Percentiles rank a stretch among this genome's conserved stretches.
Evolutionary conservation across 257 asterid species (phyloP).

Genomic region (Fraxinus cuspidata): DNA sequence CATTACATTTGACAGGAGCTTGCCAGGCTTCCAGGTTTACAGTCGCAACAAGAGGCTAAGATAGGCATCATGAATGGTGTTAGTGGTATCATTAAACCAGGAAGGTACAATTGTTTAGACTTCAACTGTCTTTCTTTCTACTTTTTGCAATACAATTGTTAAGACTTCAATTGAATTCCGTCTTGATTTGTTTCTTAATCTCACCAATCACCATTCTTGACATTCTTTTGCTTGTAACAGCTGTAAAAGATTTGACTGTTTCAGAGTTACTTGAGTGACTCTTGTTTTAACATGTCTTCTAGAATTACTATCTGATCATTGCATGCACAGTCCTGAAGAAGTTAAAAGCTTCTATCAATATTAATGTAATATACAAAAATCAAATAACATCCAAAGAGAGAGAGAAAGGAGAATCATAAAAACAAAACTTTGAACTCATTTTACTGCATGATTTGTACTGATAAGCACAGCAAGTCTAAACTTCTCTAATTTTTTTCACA

Average conservation of each 20-base stretch:
- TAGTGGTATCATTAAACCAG: slow-evolving; percentile 63
- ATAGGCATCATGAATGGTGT: slow-evolving; percentile 49
- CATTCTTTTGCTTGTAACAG: neutral
- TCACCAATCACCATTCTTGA: neutral
- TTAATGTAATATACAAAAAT: neutral
- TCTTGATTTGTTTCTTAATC: neutral
- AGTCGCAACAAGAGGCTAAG: slow-evolving; percentile 40
- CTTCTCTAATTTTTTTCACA: neutral
- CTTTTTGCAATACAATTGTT: neutral
- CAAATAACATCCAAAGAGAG: neutral
- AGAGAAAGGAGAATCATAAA: neutral
- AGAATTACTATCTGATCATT: neutral
- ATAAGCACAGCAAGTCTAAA: neutral
- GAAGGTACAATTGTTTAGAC: slow-evolving; percentile 42
- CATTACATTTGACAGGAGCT: slow-evolving; percentile 39
- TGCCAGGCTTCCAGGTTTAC: slow-evolving; percentile 54
- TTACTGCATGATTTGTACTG: neutral
- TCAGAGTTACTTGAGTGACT: neutral
- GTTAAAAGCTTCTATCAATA: neutral
- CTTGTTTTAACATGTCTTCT: neutral
- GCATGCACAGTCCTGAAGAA: neutral
- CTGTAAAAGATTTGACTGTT: neutral
- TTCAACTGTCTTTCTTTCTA: neutral
- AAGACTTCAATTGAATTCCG: neutral
- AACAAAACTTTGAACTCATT: neutral